Evolutionary conservation across 371 early-diverging fungal genomes (phyloP).

Genomic region (Phascolomyces articulosus): DNA sequence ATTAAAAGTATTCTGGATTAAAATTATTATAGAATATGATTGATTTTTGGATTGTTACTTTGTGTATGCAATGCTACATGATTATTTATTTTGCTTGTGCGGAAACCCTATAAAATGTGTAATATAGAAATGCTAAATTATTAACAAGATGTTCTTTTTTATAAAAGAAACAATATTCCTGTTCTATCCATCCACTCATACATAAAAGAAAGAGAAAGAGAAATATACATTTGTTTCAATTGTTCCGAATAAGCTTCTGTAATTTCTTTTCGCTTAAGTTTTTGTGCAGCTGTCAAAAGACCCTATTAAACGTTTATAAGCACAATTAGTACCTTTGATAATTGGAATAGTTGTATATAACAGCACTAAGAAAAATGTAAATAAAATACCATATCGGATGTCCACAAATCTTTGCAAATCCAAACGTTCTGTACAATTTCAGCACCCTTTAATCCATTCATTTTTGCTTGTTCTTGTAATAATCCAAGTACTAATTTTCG

Average conservation of each 20-base stretch:
- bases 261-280: slow-evolving; percentile 86
- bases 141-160: too few relatives aligned
- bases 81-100: slow-evolving; percentile 1
- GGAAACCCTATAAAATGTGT: background rate
- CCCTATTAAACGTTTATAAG: slow-evolving; percentile 38
- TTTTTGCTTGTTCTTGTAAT: slow-evolving; percentile 36
- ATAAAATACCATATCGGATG: slow-evolving; percentile 72
- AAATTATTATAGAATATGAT: too few relatives aligned
- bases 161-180: too few relatives aligned
- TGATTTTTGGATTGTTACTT: too few relatives aligned
- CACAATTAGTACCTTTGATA: too few relatives aligned
- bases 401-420: slow-evolving; percentile 83
- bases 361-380: too few relatives aligned
- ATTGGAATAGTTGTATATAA: too few relatives aligned
- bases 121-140: too few relatives aligned
- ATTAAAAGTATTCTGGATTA: too few relatives aligned
- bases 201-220: too few relatives aligned
- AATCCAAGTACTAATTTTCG: slow-evolving; percentile 23
- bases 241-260: slow-evolving; percentile 60
- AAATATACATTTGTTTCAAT: slow-evolving; percentile 69
- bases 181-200: too few relatives aligned
- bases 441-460: slow-evolving; percentile 63
- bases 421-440: slow-evolving; percentile 74
- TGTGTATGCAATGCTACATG: background rate
- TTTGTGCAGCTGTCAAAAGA: slow-evolving; percentile 90